Evolutionary conservation across 768 basidiomycete genomes (phyloP).

Genomic region (Termitomyces sp.): DNA sequence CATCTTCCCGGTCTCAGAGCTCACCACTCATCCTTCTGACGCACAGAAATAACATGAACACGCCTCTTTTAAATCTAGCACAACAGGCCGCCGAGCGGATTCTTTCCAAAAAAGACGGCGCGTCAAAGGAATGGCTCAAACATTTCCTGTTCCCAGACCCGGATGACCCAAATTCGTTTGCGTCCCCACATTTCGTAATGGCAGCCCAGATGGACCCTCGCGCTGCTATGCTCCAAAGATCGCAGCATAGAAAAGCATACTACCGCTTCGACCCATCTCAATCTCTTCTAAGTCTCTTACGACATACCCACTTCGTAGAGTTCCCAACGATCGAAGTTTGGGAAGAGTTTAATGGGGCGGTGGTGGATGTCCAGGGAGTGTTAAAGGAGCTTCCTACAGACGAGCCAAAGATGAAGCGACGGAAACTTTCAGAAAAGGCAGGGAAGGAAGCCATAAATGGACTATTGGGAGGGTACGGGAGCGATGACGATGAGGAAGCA

Average conservation of each 20-base stretch:
- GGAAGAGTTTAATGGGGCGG: conserved; percentile 59
- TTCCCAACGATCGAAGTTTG: conserved; percentile 82
- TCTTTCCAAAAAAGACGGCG: conserved; percentile 31
- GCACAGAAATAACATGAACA: conserved; percentile 56
- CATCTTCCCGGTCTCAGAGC: conserved; percentile 29
- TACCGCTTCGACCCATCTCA: conserved; percentile 53
- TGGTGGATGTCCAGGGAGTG: conserved; percentile 54
- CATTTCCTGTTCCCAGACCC: conserved; percentile 48
- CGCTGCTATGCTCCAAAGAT: conserved; percentile 17
- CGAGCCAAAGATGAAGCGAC: conserved; percentile 46
- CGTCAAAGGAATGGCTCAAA: conserved; percentile 53
- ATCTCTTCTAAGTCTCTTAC: conserved; percentile 46
- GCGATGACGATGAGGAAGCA: conserved; percentile 36
- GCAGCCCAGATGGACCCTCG: conserved; percentile 38
- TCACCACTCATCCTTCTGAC: conserved; percentile 53
- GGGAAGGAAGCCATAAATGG: conserved; percentile 54
- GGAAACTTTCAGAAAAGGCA: conserved; percentile 48
- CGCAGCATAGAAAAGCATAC: conserved; percentile 35
- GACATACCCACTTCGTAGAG: conserved; percentile 70
- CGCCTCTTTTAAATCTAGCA: conserved; percentile 45
- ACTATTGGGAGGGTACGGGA: conserved; percentile 61
- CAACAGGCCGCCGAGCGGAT: conserved; percentile 25
- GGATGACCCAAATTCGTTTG: conserved; percentile 55
- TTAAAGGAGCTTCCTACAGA: conserved; percentile 28
- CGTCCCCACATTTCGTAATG: conserved; percentile 60